phyloP scores from a whole-genome alignment of 805 yeast genomes.

The Candida boidinii region DNA sequence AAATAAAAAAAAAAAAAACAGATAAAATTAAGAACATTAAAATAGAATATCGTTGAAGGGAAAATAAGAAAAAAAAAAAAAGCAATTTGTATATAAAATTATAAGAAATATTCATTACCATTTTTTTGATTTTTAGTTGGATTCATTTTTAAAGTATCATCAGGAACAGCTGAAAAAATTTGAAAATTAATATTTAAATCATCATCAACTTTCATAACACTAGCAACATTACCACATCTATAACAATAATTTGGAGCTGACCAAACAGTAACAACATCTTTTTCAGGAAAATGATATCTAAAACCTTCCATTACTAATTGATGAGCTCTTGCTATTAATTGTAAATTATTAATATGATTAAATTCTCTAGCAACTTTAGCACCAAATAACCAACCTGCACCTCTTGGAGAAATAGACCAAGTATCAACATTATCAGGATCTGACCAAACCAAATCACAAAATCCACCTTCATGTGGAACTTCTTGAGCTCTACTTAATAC shows the following conservation, averaged over 20 bases:
- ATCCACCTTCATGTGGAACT: slow-evolving; percentile 98
- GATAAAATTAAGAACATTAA: background rate
- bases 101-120: slow-evolving; percentile 29
- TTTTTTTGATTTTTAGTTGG: slow-evolving; percentile 26
- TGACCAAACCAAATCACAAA: slow-evolving; percentile 95
- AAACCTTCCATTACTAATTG: slow-evolving; percentile 98
- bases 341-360: slow-evolving; percentile 86
- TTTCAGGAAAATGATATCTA: slow-evolving; percentile 91
- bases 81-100: slow-evolving; percentile 3
- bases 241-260: slow-evolving; percentile 96
- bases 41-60: background rate
- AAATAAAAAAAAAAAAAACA: slow-evolving; percentile 1
- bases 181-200: slow-evolving; percentile 82
- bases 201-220: slow-evolving; percentile 94
- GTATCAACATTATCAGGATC: slow-evolving; percentile 97
- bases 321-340: slow-evolving; percentile 90
- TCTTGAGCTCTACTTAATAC: slow-evolving; percentile 94
- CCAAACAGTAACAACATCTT: slow-evolving; percentile 97
- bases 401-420: slow-evolving; percentile 97
- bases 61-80: background rate
- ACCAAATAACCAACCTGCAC: slow-evolving; percentile 98
- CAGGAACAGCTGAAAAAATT: slow-evolving; percentile 93
- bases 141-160: slow-evolving; percentile 41
- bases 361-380: slow-evolving; percentile 90
- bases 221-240: slow-evolving; percentile 96